Evolutionary conservation across 208 protist species (phyloP).

Genomic region (Wallacemonas collosoma): DNA sequence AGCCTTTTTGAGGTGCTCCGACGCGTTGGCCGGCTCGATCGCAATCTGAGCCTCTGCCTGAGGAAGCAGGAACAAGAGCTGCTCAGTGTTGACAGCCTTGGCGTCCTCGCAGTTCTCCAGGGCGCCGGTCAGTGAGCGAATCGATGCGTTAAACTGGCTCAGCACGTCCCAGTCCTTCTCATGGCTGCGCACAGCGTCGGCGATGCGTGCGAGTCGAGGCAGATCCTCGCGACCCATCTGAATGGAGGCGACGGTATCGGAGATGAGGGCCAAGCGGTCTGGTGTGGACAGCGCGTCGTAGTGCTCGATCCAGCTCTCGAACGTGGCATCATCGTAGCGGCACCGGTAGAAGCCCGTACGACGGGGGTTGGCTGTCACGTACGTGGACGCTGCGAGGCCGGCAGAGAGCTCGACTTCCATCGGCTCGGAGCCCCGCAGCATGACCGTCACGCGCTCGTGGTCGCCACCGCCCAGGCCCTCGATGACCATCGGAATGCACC

Average conservation of each 20-base stretch:
- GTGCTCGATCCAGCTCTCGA: conserved; percentile 44
- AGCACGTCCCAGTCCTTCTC: conserved; percentile 64
- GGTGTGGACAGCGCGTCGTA: conserved; percentile 46
- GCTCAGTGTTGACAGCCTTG: conserved; percentile 23
- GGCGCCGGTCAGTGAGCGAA: conserved; percentile 39
- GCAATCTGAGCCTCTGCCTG: conserved; percentile 26
- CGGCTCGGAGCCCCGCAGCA: conserved; percentile 49
- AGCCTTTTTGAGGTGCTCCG: conserved; percentile 31
- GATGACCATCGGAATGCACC: conserved; percentile 77
- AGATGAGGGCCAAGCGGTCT: conserved; percentile 67
- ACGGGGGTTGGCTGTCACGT: conserved; percentile 73
- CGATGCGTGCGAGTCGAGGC: conserved; percentile 41
- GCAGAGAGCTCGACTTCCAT: conserved; percentile 51
- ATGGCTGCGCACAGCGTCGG: conserved; percentile 32
- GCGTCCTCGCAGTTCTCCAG: conserved; percentile 40
- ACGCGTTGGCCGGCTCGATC: conserved; percentile 17
- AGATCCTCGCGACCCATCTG: conserved; percentile 80
- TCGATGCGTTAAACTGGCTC: conserved; percentile 44
- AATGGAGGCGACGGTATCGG: conserved; percentile 72
- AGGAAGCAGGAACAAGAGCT: conserved; percentile 38
- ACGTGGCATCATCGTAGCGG: conserved; percentile 74
- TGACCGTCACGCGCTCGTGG: conserved; percentile 37
- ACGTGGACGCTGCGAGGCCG: conserved; percentile 31
- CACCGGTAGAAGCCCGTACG: conserved; percentile 86
- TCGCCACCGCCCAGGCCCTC: conserved; percentile 32